Base-by-base conservation (phyloP, 208 protist species). In the Crithidia thermophila region DNA sequence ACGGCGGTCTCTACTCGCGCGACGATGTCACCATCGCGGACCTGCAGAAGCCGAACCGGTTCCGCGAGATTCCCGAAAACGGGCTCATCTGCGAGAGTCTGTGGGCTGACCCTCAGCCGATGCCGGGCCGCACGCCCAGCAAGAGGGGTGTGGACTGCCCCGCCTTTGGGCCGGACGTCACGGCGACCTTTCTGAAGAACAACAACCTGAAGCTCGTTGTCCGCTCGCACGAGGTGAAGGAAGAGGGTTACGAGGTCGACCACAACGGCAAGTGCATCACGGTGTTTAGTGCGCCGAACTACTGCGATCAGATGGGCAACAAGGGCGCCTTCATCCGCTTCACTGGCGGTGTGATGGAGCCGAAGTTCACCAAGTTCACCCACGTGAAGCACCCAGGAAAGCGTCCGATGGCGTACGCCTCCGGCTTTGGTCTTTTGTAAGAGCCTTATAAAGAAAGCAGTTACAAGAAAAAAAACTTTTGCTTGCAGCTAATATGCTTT, bases 251-350 rank as follows among this genome's bases (percentile, higher is more conserved):
- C 74, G 96, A 97, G 77, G 85, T 98, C 10, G 87, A 97, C 28
- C 94, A 98, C 78, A 68, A 83, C 47, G 93, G 91, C 10, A 95
- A 93, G 78, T 96, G 91, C 76, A 95, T 97, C 36, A 97, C 93
- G 0, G 88, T 97, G n/a, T 97, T 99, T 77, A 99, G 96, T 56
- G 98, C 98, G 4, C 98, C 98, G n/a, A 99, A 99, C 72, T 99
- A 99, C 85, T 99, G 98, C 82, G 98, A 98, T 67, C 91, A 97
- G 67, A 94, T 97, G 85, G 91, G 90, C 27, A 97, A 97, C 79
- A 94, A 94, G 67, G 93, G 91, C 10, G 91, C 93, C 28, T 94
- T 93, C 49, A 86, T 97, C 34, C 89, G 86, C 56, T 90, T 97
- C 60, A 95, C 81, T 4, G 89, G 88, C 16, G 85, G 85, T 21